These are phyloP conservation scores for Cladophialophora carrionii DNA, from an alignment of 2,329 filamentous ascomycete species.

Conservation along the genomic window DNA sequence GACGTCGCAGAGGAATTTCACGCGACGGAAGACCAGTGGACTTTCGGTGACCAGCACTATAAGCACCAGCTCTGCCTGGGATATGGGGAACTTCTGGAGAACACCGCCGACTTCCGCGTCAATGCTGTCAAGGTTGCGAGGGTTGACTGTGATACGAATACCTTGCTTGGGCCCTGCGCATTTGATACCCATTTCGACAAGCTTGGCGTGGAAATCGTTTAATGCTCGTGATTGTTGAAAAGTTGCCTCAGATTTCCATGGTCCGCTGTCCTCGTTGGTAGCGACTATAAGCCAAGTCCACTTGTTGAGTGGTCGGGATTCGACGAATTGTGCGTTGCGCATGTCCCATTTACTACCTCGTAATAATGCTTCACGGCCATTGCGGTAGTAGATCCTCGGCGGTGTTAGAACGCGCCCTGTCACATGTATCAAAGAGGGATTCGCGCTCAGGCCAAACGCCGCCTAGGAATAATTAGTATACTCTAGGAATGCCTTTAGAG, in stretches of 20 bases:
- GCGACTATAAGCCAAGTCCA: slow-evolving; percentile 55
- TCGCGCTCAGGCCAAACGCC: slow-evolving; percentile 51
- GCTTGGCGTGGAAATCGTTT: not conserved
- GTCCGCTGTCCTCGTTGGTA: not conserved
- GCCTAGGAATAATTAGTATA: not conserved
- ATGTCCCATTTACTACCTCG: slow-evolving; percentile 72
- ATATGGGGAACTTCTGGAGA: not conserved
- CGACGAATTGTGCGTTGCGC: slow-evolving; percentile 44
- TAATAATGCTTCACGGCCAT: slow-evolving; percentile 43
- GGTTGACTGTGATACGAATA: not conserved
- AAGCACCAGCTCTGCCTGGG: slow-evolving; percentile 54
- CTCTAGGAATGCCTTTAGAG: not conserved
- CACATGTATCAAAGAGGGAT: slow-evolving; percentile 68
- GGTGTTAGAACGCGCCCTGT: slow-evolving; percentile 67
- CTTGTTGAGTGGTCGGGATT: slow-evolving; percentile 19
- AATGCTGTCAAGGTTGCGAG: not conserved
- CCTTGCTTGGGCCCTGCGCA: not conserved
- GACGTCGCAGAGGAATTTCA: slow-evolving; percentile 71
- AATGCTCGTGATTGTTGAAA: not conserved
- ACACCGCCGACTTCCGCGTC: not conserved
- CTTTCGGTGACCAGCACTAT: slow-evolving; percentile 62
- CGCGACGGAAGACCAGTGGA: slow-evolving; percentile 61
- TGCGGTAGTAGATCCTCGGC: slow-evolving; percentile 65
- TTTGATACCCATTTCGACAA: not conserved
- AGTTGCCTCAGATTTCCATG: not conserved